Percentiles rank a stretch among this genome's conserved stretches.
phyloP scores from a whole-genome alignment of 345 rosid species.

The Rhizophora apiculata region DNA sequence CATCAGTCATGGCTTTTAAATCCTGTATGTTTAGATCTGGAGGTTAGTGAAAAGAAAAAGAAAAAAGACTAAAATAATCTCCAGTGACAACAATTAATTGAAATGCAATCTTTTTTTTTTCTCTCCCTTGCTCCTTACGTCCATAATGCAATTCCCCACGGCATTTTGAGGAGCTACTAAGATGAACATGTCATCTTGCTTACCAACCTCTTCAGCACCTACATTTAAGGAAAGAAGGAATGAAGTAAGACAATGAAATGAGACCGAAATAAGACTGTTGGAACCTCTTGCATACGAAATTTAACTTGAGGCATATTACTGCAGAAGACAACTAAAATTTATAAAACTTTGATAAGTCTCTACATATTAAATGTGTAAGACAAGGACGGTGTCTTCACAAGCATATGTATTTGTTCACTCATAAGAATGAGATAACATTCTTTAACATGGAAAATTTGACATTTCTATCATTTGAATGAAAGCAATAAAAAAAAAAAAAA shows the following conservation, averaged over 20 bases:
- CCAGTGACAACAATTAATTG: neutral
- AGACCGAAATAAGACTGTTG: neutral
- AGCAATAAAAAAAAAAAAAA: too few species aligned
- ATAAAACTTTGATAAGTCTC: too few species aligned
- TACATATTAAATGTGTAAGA: too few species aligned
- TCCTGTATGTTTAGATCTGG: slow-evolving; percentile 44
- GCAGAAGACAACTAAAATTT: neutral
- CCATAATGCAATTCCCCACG: slow-evolving; percentile 90
- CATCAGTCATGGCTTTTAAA: slow-evolving; percentile 85
- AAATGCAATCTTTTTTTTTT: slow-evolving; percentile 3
- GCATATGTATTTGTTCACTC: too few species aligned
- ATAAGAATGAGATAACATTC: too few species aligned
- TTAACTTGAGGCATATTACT: too few species aligned
- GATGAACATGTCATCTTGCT: slow-evolving; percentile 85
- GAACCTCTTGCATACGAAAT: too few species aligned
- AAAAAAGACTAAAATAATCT: neutral
- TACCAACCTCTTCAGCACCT: slow-evolving; percentile 83
- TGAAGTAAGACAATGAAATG: neutral
- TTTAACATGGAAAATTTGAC: too few species aligned
- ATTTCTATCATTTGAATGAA: too few species aligned
- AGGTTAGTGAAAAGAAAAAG: slow-evolving; percentile 11
- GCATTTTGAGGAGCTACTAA: slow-evolving; percentile 97
- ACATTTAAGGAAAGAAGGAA: slow-evolving; percentile 9
- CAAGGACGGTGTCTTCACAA: too few species aligned
- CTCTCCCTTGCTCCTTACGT: slow-evolving; percentile 44